phyloP scores from a whole-genome alignment of 2,329 filamentous ascomycete species.

The Ophiostoma sp. region DNA sequence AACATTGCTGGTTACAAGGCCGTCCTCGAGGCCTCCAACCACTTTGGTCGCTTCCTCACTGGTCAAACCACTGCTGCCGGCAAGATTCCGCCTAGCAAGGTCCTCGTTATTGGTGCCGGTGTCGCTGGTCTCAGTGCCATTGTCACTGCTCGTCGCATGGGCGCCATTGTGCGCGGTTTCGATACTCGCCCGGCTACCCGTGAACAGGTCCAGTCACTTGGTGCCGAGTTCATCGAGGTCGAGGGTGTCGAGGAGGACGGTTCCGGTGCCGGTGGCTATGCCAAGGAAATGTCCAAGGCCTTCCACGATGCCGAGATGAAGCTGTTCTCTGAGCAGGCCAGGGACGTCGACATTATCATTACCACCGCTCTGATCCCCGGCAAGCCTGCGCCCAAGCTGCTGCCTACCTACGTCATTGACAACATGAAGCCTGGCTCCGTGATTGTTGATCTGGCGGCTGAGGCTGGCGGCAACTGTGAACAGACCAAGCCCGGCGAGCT shows the following conservation, averaged over 20 bases:
- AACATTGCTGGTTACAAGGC: slow-evolving; percentile 95
- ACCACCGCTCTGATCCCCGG: slow-evolving; percentile 91
- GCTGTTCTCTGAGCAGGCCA: slow-evolving; percentile 81
- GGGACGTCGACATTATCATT: slow-evolving; percentile 88
- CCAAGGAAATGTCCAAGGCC: slow-evolving; percentile 91
- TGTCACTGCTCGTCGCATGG: slow-evolving; percentile 79
- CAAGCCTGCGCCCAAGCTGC: slow-evolving; percentile 77
- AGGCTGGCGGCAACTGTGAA: slow-evolving; percentile 86
- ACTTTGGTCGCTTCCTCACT: slow-evolving; percentile 84
- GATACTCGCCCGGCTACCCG: slow-evolving; percentile 86
- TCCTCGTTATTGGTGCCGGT: slow-evolving; percentile 85
- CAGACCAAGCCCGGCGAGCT: slow-evolving; percentile 74
- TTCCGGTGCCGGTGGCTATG: slow-evolving; percentile 80
- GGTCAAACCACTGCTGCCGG: slow-evolving; percentile 89
- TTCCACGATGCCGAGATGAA: slow-evolving; percentile 94
- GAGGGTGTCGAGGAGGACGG: slow-evolving; percentile 77
- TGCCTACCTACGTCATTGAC: slow-evolving; percentile 75
- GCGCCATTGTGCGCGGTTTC: slow-evolving; percentile 86
- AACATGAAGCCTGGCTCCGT: slow-evolving; percentile 90
- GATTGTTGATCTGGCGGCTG: slow-evolving; percentile 82
- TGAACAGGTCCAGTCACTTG: slow-evolving; percentile 87
- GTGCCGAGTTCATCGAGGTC: slow-evolving; percentile 87
- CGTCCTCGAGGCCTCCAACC: slow-evolving; percentile 84
- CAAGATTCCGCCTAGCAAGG: slow-evolving; percentile 86
- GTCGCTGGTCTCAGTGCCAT: slow-evolving; percentile 88